Percentiles rank a stretch among this genome's conserved stretches.
phyloP scores from a whole-genome alignment of 345 rosid genomes.

The Litchi chinensis region DNA sequence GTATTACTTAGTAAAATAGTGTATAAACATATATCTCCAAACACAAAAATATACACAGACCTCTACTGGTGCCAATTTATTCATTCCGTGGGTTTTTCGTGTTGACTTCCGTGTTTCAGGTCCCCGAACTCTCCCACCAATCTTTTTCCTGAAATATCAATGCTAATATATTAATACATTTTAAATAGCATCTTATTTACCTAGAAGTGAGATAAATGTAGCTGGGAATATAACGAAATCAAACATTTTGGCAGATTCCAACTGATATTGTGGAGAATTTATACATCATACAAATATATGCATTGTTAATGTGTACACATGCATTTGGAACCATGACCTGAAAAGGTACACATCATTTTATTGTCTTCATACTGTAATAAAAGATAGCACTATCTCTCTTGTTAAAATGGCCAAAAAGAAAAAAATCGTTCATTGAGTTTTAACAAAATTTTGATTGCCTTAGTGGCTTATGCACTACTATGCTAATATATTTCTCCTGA shows the following conservation, averaged over 20 bases:
- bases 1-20: constrained; percentile 2
- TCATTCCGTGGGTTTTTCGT: constrained; percentile 55
- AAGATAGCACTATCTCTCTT: background rate
- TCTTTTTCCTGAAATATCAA: constrained; percentile 68
- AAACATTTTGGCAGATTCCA: background rate
- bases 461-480: background rate
- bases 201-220: background rate
- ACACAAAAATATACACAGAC: constrained; percentile 33
- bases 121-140: constrained; percentile 58
- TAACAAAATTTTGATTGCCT: background rate
- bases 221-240: background rate
- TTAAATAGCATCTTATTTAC: background rate
- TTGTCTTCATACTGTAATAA: background rate
- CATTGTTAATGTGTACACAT: background rate
- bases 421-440: background rate
- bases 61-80: constrained; percentile 77
- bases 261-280: background rate
- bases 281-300: background rate
- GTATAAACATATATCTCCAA: background rate
- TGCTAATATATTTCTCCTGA: background rate
- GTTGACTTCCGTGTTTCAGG: constrained; percentile 67
- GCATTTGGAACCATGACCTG: background rate
- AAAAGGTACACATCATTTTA: background rate
- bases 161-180: constrained; percentile 4
- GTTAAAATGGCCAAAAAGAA: background rate